Evolutionary conservation across 1,139 yeast genomes (phyloP), one percentile per base, ranked within the genome.

Genomic region (Yamadazyma triangularis): DNA sequence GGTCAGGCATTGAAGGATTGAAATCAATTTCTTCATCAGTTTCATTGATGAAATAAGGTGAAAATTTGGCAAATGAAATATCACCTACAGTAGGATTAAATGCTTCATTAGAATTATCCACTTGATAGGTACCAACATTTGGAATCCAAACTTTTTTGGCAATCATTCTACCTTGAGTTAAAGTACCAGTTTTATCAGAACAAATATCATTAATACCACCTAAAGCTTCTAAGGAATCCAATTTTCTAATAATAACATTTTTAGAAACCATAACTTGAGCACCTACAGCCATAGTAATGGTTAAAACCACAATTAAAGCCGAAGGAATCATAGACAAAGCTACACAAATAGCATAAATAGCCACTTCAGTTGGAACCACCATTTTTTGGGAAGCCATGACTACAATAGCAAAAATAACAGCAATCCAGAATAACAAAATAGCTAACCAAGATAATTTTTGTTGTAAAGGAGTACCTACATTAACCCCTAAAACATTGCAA

Each of bases 241-340:
- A 66, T 46, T 80, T 83, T 48, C 93, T 69, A 13, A 84, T 88
- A 56, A 84, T 79, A 23, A 84, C 93, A 48, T 81, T 65, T 47
- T 80, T 72, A 29, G 60, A 56, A 25, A 79, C 82, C 93, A 84
- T 84, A 11, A 77, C 82, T 45, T 79, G 81, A 23, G 93, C 84
- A 15, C 93, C 93, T 38, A 82, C 81, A 6, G 93, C 89, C 91
- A 84, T 83, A 4, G 93, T 83, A 39, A 84, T 83, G 11, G 93
- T 83, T 38, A 84, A 70, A 13, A 84, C 93, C 24, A 83, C 93
- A 36, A 83, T 80, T 44, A 84, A 67, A 1, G 89, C 79, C 3
- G 89, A 83, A 2, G 93, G 94, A 47, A 83, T 83, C 91, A 83
- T 82, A 3, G 91, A 78, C 29, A 83, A 64, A 2, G 91, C 91